Percentiles rank a stretch among this genome's conserved stretches.
Conservation (phyloP, 2,329 filamentous ascomycete species). For the Pseudogymnoascus sp. region DNA sequence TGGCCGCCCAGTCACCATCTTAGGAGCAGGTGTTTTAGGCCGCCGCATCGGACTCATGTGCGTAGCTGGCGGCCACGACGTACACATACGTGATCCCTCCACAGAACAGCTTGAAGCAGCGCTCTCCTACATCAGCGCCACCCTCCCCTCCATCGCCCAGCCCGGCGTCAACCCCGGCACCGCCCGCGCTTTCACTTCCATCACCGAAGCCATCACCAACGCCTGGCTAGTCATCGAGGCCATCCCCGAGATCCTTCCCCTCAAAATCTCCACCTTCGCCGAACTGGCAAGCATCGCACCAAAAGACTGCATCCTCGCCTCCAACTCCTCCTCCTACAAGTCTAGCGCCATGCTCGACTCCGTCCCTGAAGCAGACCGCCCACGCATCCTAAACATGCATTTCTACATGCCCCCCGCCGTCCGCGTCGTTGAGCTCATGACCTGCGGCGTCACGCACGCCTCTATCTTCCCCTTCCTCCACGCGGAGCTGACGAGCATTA, state of each 20-base stretch:
- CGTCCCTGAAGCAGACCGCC: conserved; percentile 27
- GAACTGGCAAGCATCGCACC: conserved; percentile 33
- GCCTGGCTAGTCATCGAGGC: conserved; percentile 34
- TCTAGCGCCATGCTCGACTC: conserved; percentile 35
- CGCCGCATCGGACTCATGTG: conserved; percentile 35
- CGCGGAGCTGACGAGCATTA: conserved; percentile 26
- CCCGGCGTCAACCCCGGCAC: not conserved
- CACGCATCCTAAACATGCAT: conserved; percentile 36
- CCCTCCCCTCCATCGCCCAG: conserved; percentile 22
- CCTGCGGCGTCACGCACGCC: conserved; percentile 27
- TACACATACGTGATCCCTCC: conserved; percentile 36
- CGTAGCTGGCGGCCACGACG: conserved; percentile 36
- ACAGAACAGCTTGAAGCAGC: conserved; percentile 31
- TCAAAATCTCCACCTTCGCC: conserved; percentile 34
- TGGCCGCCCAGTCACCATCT: conserved; percentile 30
- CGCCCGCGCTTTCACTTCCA: conserved; percentile 14
- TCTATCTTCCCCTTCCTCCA: conserved; percentile 26
- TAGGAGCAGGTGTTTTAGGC: conserved; percentile 37
- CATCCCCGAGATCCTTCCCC: conserved; percentile 34
- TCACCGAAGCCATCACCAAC: conserved; percentile 21
- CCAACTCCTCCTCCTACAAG: conserved; percentile 40
- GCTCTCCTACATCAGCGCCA: conserved; percentile 33
- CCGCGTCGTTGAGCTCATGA: conserved; percentile 33
- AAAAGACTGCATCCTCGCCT: conserved; percentile 34
- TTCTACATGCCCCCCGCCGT: conserved; percentile 30